Conservation (phyloP, 768 basidiomycete genomes). For the Tylopilus sp. region DNA sequence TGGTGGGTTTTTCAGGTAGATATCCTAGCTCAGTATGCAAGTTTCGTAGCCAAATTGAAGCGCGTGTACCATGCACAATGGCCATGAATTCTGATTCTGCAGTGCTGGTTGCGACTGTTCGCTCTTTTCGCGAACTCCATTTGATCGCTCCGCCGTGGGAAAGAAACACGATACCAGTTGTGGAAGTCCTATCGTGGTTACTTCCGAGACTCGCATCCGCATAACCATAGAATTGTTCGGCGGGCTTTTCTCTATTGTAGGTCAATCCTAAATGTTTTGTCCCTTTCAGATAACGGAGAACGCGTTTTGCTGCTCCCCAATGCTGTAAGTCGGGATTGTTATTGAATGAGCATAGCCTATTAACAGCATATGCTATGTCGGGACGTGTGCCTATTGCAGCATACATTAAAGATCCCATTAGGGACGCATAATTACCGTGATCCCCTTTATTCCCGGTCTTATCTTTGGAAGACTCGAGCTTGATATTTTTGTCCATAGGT, state of each 20-base stretch:
- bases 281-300: neutral
- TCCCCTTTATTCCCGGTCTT: neutral
- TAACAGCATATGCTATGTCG: neutral
- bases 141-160: constrained; percentile 17
- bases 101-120: constrained; percentile 17
- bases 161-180: neutral
- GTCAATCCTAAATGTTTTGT: neutral
- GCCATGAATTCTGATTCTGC: constrained; percentile 7
- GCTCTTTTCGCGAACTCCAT: constrained; percentile 29
- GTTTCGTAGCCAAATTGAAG: constrained; percentile 26
- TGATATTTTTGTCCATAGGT: neutral
- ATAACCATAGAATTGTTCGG: constrained; percentile 9
- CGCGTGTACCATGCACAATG: neutral
- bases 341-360: no score
- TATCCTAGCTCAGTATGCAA: constrained; percentile 17
- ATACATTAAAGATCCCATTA: neutral
- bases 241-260: neutral
- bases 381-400: neutral
- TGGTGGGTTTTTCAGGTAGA: constrained; percentile 9
- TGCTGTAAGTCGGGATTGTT: neutral
- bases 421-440: neutral
- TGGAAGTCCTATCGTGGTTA: constrained; percentile 13
- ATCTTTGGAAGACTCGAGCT: neutral
- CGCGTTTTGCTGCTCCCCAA: neutral
- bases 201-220: constrained; percentile 28